Evolutionary conservation across 2,329 filamentous ascomycete genomes (phyloP).

Genomic region (Didymella sp.): DNA sequence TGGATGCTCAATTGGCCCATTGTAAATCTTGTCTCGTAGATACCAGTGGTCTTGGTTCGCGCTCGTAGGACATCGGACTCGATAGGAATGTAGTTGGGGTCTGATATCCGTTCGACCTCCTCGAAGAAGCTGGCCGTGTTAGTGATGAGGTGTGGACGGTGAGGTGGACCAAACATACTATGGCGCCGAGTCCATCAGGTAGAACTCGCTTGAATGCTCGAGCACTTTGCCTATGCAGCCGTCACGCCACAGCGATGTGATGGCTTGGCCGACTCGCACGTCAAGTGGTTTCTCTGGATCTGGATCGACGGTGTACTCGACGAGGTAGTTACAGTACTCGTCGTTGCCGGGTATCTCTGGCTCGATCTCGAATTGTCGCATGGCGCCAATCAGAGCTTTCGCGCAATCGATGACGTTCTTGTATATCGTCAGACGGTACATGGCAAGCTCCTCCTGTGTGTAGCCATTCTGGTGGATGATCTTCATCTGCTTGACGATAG

Average conservation of each 20-base stretch:
- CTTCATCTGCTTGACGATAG: constrained; percentile 99
- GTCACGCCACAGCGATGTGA: constrained; percentile 89
- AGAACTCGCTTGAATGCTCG: constrained; percentile 97
- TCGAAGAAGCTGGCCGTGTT: constrained; percentile 81
- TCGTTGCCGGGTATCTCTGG: constrained; percentile 74
- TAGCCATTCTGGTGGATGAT: constrained; percentile 99
- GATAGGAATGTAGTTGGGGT: constrained; percentile 84
- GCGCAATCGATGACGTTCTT: constrained; percentile 98
- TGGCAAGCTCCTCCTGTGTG: constrained; percentile 87
- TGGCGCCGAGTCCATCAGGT: constrained; percentile 98
- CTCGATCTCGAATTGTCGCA: constrained; percentile 89
- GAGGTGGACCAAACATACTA: constrained; percentile 70
- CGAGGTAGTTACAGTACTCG: constrained; percentile 78
- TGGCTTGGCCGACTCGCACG: constrained; percentile 78
- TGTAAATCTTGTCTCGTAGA: constrained; percentile 97
- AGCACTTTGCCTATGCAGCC: constrained; percentile 81
- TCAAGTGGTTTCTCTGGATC: constrained; percentile 88
- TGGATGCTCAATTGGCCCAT: constrained; percentile 99
- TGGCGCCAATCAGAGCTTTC: constrained; percentile 88
- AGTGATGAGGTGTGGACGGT: constrained; percentile 6
- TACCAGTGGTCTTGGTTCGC: constrained; percentile 97
- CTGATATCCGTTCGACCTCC: constrained; percentile 83
- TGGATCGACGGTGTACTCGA: constrained; percentile 88
- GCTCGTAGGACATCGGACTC: constrained; percentile 96
- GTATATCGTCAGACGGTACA: constrained; percentile 96